These are phyloP conservation scores for Colletotrichum liaoningense DNA, from an alignment of 2,329 filamentous ascomycete genomes.

Conservation along the genomic window DNA sequence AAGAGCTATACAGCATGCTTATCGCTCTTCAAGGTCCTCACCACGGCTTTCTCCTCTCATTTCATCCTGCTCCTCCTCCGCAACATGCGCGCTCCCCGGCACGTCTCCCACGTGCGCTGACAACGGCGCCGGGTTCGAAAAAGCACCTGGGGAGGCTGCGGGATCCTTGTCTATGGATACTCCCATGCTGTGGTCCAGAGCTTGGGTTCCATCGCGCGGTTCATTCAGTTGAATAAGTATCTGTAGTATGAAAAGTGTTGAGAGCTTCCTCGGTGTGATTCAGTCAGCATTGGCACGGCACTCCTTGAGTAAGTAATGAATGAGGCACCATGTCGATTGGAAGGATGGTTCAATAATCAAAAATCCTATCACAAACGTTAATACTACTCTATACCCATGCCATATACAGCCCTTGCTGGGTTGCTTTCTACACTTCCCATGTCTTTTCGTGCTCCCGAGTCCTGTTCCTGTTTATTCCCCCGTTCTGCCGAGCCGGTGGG, in stretches of 20 bases:
- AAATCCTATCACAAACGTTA: no score
- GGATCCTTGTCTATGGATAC: neutral
- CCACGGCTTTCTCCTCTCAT: neutral
- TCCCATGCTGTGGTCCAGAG: neutral
- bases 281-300: neutral
- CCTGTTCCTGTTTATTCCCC: no score
- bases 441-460: no score
- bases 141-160: neutral
- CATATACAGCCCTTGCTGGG: no score
- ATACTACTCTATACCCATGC: no score
- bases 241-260: neutral
- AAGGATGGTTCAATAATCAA: neutral
- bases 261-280: neutral
- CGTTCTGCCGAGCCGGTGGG: no score
- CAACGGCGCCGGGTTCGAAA: neutral
- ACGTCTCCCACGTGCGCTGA: neutral
- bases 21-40: neutral
- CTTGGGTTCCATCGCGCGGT: neutral
- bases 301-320: neutral
- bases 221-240: neutral
- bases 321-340: no score
- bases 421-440: no score
- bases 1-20: neutral
- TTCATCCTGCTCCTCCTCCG: neutral
- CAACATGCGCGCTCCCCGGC: neutral